Conservation (phyloP, 139 green algal species). For the Chlorella vulgaris region DNA sequence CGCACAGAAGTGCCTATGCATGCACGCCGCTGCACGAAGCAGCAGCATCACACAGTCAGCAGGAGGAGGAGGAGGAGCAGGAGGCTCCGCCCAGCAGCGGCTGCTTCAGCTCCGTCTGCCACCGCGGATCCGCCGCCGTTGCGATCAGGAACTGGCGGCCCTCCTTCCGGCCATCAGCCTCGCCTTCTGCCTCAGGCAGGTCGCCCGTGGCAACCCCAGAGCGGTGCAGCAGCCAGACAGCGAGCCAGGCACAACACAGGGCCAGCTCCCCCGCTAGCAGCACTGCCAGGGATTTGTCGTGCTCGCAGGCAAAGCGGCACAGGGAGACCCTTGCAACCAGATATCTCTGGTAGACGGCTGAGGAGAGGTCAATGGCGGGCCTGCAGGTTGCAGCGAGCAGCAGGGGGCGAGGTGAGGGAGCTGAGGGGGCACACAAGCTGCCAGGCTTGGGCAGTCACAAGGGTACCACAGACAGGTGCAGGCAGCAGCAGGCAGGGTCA, state of each 20-base stretch:
- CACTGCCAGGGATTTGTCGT: conserved; percentile 7
- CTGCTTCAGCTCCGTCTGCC: conserved; percentile 20
- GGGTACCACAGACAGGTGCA: neutral
- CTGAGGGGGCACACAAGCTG: no score
- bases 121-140: conserved; percentile 13
- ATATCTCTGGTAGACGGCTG: conserved; percentile 6
- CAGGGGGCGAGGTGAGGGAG: neutral
- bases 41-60: neutral
- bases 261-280: conserved; percentile 15
- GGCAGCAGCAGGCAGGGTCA: neutral
- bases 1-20: no score
- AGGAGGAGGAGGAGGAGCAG: neutral
- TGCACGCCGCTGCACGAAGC: no score
- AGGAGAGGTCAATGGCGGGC: neutral
- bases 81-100: conserved; percentile 6
- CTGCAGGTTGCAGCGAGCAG: neutral
- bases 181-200: neutral
- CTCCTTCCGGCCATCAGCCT: neutral
- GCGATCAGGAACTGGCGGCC: conserved; percentile 10
- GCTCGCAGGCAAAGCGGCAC: conserved; percentile 30
- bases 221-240: conserved; percentile 10
- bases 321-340: conserved; percentile 1
- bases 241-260: conserved; percentile 23
- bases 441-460: no score
- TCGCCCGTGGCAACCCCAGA: neutral